Evolutionary conservation across 805 yeast genomes (phyloP), one percentile per base, ranked within the genome.

Genomic region (Diddensiella caesifluorescens): DNA sequence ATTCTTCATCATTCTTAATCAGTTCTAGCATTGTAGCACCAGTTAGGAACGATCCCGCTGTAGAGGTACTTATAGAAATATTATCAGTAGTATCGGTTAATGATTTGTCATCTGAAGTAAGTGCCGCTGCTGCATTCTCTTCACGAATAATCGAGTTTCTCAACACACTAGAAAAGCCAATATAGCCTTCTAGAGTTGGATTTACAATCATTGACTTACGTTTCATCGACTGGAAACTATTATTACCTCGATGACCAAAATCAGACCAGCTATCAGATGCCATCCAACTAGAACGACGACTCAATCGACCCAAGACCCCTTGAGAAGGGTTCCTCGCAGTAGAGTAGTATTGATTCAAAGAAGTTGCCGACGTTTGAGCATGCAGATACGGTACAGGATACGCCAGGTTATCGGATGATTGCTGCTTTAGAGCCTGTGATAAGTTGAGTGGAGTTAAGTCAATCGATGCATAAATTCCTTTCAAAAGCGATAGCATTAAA

Each of bases 111-210:
- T 6, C 18, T 6, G 38, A 34, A 5, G 38, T 12, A 22, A 34
- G 28, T 6, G 40, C 44, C 27, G 44, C 41, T 3, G 39, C 37
- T 22, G 32, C 42, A 2, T 29, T 31, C 28, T 53, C 54, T 26
- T 56, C 60, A 2, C 53, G 41, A 28, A 55, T 53, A 9, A 56
- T 46, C 2, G 58, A 30, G 34, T 50, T 48, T 41, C 52, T 36
- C 15, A 56, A 36, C 1, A 54, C 54, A 4, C 56, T 53, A 1
- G 59, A 50, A 22, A 57, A 53, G 12, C 61, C 61, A 23, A 56
- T 39, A 7, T 42, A 38, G 27, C 48, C 48, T 5, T 13, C 10
- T 7, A 22, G n/a, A 21, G 34, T 15, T n/a, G 42, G 27, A 12
- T 18, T 22, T 2, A 20, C 37, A 22, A 34, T 40, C 38, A 44